Conservation (phyloP, 2,329 filamentous ascomycete genomes). For the Dothistroma pini region DNA sequence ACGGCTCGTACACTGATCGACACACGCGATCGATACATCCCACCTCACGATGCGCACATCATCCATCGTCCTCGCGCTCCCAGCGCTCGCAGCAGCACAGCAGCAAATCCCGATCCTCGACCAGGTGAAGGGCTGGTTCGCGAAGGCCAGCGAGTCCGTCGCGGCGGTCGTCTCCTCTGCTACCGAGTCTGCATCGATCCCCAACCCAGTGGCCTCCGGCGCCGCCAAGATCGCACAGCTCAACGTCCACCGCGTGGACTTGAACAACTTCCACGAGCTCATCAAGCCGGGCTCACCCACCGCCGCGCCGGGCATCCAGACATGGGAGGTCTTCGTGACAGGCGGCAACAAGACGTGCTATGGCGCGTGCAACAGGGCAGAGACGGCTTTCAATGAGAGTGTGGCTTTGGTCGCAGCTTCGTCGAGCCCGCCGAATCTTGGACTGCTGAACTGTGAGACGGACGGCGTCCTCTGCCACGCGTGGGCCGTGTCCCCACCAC, state of each 20-base stretch:
- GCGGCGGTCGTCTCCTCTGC: slow-evolving; percentile 53
- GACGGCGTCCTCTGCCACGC: slow-evolving; percentile 71
- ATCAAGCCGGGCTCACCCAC: slow-evolving; percentile 60
- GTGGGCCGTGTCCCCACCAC: slow-evolving; percentile 64
- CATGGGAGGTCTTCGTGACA: slow-evolving; percentile 72
- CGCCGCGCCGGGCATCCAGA: slow-evolving; percentile 59
- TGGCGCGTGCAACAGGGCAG: slow-evolving; percentile 62
- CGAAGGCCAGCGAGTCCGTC: slow-evolving; percentile 54
- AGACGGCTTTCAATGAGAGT: slow-evolving; percentile 56
- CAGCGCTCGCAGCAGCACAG: slow-evolving; percentile 51
- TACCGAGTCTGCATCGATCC: slow-evolving; percentile 41
- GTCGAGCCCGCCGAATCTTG: slow-evolving; percentile 63
- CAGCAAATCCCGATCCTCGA: slow-evolving; percentile 60
- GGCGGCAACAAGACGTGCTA: slow-evolving; percentile 77
- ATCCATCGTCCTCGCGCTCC: slow-evolving; percentile 50
- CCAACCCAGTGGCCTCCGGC: slow-evolving; percentile 47
- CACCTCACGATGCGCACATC: slow-evolving; percentile 49
- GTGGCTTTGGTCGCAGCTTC: slow-evolving; percentile 55
- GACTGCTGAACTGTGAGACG: slow-evolving; percentile 68
- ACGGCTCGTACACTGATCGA: background rate
- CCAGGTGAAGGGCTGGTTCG: slow-evolving; percentile 54
- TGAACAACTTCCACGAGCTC: slow-evolving; percentile 68
- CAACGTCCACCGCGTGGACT: slow-evolving; percentile 57
- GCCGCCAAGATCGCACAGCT: slow-evolving; percentile 41
- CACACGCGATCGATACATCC: background rate